These are phyloP conservation scores for Chlamydomonas incerta DNA, from an alignment of 139 green algal genomes.

Conservation along the genomic window DNA sequence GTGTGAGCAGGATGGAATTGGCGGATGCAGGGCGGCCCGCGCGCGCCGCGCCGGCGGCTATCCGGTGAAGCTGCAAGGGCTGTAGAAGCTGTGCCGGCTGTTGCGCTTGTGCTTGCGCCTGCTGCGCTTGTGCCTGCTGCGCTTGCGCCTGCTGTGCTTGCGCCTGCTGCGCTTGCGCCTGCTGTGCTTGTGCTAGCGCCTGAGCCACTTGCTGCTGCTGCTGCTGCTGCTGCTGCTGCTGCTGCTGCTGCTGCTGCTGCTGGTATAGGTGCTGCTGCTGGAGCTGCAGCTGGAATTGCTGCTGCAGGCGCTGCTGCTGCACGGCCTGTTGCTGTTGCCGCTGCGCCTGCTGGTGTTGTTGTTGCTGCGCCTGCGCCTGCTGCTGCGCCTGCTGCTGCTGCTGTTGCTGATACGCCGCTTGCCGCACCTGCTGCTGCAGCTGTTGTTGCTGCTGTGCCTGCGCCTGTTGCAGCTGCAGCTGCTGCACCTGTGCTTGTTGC, in stretches of 20 bases:
- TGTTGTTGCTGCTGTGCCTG: constrained; percentile 11
- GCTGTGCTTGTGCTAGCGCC: background rate
- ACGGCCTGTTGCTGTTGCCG: background rate
- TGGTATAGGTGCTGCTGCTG: background rate
- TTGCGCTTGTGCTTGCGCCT: background rate
- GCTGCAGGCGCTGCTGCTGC: background rate
- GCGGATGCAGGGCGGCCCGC: background rate
- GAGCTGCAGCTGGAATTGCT: no score
- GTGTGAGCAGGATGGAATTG: background rate
- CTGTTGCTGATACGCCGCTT: background rate
- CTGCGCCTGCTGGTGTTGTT: background rate
- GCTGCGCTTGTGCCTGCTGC: background rate
- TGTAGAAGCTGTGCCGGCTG: background rate
- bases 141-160: background rate
- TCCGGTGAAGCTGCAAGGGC: background rate
- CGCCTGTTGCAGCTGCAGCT: background rate
- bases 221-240: background rate
- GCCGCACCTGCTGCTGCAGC: background rate
- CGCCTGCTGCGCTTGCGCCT: background rate
- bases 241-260: background rate
- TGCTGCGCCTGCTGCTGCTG: background rate
- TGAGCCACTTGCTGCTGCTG: background rate
- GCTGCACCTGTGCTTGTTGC: background rate
- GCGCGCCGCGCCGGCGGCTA: background rate
- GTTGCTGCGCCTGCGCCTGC: no score